These are phyloP conservation scores for Theobroma cacao DNA, from an alignment of 345 rosid species.

Conservation along the genomic window DNA sequence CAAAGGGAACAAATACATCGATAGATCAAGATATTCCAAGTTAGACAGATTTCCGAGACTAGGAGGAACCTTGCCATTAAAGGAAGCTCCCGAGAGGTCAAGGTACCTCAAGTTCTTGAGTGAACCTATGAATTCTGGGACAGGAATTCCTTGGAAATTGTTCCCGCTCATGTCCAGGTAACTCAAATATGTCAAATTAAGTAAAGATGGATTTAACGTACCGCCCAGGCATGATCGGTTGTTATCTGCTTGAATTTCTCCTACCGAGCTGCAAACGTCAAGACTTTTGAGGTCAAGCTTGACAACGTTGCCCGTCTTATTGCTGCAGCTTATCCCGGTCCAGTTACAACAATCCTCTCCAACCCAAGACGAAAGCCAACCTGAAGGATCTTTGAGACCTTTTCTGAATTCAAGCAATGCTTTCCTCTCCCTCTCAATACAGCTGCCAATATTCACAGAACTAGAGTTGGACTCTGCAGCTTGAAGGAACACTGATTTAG, in stretches of 20 bases:
- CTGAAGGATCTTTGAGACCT: slow-evolving; percentile 10
- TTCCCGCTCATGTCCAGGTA: neutral
- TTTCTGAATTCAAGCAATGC: slow-evolving; percentile 1
- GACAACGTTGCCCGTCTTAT: slow-evolving; percentile 5
- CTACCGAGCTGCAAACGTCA: neutral
- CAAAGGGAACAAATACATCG: neutral
- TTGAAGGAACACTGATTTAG: neutral
- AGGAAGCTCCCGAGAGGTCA: neutral
- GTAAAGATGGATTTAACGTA: neutral
- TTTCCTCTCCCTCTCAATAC: neutral
- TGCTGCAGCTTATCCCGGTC: slow-evolving; percentile 13
- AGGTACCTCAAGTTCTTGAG: neutral
- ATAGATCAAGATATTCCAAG: neutral
- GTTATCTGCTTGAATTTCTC: neutral
- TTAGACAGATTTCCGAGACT: neutral
- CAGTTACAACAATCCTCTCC: slow-evolving; percentile 16
- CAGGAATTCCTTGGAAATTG: neutral
- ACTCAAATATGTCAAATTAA: neutral
- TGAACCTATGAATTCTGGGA: neutral
- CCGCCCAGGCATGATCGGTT: neutral
- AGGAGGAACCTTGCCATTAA: neutral
- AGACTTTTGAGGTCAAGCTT: neutral
- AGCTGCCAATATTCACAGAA: neutral
- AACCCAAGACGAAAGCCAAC: slow-evolving; percentile 20
- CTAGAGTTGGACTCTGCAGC: neutral